A percentile compares a stretch with the other conserved stretches of the same genome.
phyloP scores from a whole-genome alignment of 2,329 filamentous ascomycete genomes.

The Zarea fungicola region DNA sequence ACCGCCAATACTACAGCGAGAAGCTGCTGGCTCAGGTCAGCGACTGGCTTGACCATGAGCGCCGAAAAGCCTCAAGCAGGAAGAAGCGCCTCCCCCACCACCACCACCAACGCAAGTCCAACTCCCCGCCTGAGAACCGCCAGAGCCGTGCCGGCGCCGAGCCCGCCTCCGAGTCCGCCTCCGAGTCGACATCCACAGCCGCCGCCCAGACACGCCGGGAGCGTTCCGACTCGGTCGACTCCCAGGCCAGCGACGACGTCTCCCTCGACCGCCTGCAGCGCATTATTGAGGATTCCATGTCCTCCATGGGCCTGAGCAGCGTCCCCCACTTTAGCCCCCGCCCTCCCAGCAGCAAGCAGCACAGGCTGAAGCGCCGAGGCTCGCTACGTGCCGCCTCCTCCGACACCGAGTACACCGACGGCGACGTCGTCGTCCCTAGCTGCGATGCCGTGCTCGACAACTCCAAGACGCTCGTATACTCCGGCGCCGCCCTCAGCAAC shows the following conservation, averaged over 20 bases:
- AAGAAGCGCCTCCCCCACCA: conserved; percentile 33
- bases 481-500: conserved; percentile 39
- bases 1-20: conserved; percentile 40
- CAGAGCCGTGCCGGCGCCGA: conserved; percentile 14
- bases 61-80: conserved; percentile 52
- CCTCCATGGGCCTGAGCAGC: conserved; percentile 44
- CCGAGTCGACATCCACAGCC: conserved; percentile 12
- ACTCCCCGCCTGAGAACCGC: conserved; percentile 25
- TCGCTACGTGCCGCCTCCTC: conserved; percentile 56
- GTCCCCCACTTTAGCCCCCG: conserved; percentile 41
- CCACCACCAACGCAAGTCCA: conserved; percentile 36
- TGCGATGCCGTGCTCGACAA: conserved; percentile 87
- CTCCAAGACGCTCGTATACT: conserved; percentile 78
- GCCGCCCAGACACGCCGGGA: conserved; percentile 18
- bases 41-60: conserved; percentile 81
- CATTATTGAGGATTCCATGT: conserved; percentile 67
- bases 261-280: conserved; percentile 76
- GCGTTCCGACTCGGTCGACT: conserved; percentile 53
- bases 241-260: conserved; percentile 57
- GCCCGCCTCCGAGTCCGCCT: too few species aligned
- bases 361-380: conserved; percentile 34
- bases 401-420: conserved; percentile 79
- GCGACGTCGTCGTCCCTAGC: conserved; percentile 75
- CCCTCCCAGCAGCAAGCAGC: conserved; percentile 34
- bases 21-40: conserved; percentile 68